Base-by-base conservation (phyloP, 108 stramenopile genomes). In the Cyclotella distinguenda region DNA sequence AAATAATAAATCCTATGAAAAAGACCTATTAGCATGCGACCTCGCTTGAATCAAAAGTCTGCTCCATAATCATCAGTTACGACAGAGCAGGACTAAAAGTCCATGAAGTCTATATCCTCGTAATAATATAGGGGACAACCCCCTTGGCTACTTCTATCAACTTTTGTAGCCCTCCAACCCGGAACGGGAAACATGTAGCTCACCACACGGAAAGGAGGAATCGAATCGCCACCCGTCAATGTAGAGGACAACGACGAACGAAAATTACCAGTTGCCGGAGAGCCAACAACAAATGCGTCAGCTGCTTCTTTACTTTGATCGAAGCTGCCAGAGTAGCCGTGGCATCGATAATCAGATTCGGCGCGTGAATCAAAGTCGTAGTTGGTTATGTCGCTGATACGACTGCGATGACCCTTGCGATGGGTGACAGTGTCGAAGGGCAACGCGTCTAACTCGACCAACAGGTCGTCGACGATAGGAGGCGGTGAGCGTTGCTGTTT, bases 141-240 rank as follows among this genome's bases (percentile, higher is more conserved):
- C 33, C 78, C 84, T 55, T 77, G 77, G 33, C 67, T 66, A 35
- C 74, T 74, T 30, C 52, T 51, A 60, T 85, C 81, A 16, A 84
- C 70, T 18, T 39, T 39, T 2, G 78, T 64, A 5, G 90, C 82
- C 42, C 78, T 84, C 90, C 87, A 88, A 27, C 69, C 82, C 1
- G 61, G 84, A 30, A 91, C 77, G 9, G 74, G 49, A 65, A 88
- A 88, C 84, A 88, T 86, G 62, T 87, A 91, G 31, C 71, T 81
- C 9, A 86, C 79, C 32, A 91, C 57, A 15, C 82, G 68, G 51
- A 89, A 79, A 27, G 67, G 53, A 35, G 72, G 54, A 34, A 28
- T 30, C 27, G 10, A 10, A 15, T 19, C 27, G 30, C 18, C 7
- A 36, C 48, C 50, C 28, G 36, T 50, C 48, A 38, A 33, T 33